These are phyloP conservation scores for Pisolithus albus DNA, from an alignment of 768 basidiomycete species.

Conservation along the genomic window DNA sequence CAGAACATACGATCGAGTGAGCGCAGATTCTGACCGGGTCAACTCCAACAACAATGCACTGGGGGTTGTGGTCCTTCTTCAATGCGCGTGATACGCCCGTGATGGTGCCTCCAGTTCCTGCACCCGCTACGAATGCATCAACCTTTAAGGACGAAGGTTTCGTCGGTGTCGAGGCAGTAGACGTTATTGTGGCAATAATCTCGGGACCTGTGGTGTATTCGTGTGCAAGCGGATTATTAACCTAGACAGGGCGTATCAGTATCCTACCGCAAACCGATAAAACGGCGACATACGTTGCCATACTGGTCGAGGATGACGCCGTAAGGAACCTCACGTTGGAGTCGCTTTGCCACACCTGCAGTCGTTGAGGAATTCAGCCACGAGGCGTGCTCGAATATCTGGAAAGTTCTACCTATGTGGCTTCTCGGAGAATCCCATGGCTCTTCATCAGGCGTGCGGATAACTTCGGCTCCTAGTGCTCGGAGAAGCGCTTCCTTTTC, in stretches of 20 bases:
- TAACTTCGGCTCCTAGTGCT: slow-evolving; percentile 88
- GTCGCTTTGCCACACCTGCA: slow-evolving; percentile 74
- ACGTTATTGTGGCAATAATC: slow-evolving; percentile 72
- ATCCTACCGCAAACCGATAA: background rate
- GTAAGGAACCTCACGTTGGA: slow-evolving; percentile 72
- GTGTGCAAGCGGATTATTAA: slow-evolving; percentile 87
- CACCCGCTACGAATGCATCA: slow-evolving; percentile 75
- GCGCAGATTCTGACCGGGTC: slow-evolving; percentile 64
- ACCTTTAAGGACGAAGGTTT: slow-evolving; percentile 67
- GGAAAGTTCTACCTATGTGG: slow-evolving; percentile 73
- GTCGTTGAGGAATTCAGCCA: slow-evolving; percentile 86
- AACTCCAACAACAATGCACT: slow-evolving; percentile 72
- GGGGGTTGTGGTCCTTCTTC: slow-evolving; percentile 69
- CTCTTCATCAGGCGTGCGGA: slow-evolving; percentile 88
- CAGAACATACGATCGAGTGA: background rate
- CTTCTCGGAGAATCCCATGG: slow-evolving; percentile 86
- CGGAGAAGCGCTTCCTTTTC: slow-evolving; percentile 93
- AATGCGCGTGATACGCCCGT: slow-evolving; percentile 80
- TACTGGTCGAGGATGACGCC: slow-evolving; percentile 94
- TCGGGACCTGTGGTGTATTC: slow-evolving; percentile 88
- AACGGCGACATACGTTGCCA: slow-evolving; percentile 47
- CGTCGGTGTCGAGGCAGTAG: slow-evolving; percentile 52
- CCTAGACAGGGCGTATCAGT: slow-evolving; percentile 27
- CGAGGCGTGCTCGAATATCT: slow-evolving; percentile 38
- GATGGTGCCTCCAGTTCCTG: slow-evolving; percentile 94